Evolutionary conservation across 1,139 yeast genomes (phyloP).

Genomic region (Candida sp.): DNA sequence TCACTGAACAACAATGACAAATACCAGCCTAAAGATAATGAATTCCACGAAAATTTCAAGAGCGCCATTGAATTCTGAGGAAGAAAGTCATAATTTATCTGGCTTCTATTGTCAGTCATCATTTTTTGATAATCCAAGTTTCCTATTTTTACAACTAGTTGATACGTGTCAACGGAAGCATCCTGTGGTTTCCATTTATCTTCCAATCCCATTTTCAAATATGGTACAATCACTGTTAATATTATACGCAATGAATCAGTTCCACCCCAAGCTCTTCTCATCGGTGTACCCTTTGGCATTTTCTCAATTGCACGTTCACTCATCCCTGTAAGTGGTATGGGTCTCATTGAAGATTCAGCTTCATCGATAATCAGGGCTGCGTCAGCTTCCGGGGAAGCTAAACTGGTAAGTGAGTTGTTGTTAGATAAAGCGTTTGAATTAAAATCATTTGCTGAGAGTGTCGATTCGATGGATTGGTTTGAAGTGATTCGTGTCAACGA

Average conservation of each 20-base stretch:
- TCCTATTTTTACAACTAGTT: slow-evolving; percentile 39
- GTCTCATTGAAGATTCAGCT: slow-evolving; percentile 31
- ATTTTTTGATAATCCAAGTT: slow-evolving; percentile 22
- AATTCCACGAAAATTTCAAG: slow-evolving; percentile 59
- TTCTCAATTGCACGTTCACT: slow-evolving; percentile 60
- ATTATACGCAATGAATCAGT: slow-evolving; percentile 46
- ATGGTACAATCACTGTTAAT: slow-evolving; percentile 40
- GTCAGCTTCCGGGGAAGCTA: neutral
- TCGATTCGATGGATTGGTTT: neutral
- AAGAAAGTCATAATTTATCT: slow-evolving; percentile 29
- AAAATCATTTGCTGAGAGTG: neutral
- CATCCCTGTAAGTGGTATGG: slow-evolving; percentile 60
- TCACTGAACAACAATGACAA: slow-evolving; percentile 64
- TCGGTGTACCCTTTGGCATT: slow-evolving; percentile 45
- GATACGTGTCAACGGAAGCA: slow-evolving; percentile 24
- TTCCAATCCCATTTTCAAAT: slow-evolving; percentile 28
- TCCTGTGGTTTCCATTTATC: slow-evolving; percentile 31
- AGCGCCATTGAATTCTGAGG: slow-evolving; percentile 43
- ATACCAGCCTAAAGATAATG: slow-evolving; percentile 74
- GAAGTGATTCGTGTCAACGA: slow-evolving; percentile 2
- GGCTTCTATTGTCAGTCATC: slow-evolving; percentile 15
- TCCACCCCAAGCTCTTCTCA: slow-evolving; percentile 62
- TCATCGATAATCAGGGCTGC: slow-evolving; percentile 8
- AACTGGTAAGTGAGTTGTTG: neutral
- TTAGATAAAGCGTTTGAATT: neutral